Evolutionary conservation across 2,329 filamentous ascomycete species (phyloP).

Genomic region (Harringtonia lauricola): DNA sequence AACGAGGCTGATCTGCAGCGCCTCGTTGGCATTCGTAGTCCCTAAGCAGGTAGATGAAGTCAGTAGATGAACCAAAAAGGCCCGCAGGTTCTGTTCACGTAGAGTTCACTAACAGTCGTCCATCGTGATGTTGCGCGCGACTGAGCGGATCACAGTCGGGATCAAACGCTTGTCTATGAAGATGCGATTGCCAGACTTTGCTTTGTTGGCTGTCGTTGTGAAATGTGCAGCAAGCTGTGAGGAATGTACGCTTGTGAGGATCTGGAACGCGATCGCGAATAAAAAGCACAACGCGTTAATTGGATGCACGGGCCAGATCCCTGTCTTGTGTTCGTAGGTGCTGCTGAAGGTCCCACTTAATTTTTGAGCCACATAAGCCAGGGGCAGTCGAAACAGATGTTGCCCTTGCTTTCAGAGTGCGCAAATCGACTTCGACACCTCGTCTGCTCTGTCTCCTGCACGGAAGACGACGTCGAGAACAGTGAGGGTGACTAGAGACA

Average conservation of each 20-base stretch:
- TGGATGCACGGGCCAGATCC: conserved; percentile 3
- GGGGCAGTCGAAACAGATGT: neutral
- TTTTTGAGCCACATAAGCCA: conserved; percentile 4
- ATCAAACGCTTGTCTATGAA: too few species aligned
- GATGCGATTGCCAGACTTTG: neutral
- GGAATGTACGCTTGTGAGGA: neutral
- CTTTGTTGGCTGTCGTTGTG: neutral
- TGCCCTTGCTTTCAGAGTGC: neutral
- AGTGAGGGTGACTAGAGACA: neutral
- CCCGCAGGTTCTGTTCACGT: neutral
- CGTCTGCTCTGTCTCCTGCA: neutral
- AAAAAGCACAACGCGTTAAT: conserved; percentile 7
- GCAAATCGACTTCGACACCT: neutral
- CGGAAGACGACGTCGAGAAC: neutral
- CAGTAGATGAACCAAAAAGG: neutral
- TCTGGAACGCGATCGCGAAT: conserved; percentile 11
- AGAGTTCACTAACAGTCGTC: conserved; percentile 6
- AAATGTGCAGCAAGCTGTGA: too few species aligned
- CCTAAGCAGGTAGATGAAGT: conserved; percentile 25
- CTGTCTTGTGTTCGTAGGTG: too few species aligned
- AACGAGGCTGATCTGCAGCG: conserved; percentile 49
- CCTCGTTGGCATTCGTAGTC: conserved; percentile 50
- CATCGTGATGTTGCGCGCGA: neutral
- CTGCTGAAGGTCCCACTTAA: neutral
- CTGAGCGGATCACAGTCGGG: too few species aligned